phyloP scores from a whole-genome alignment of 2,329 filamentous ascomycete species.

The Capronia epimyces region DNA sequence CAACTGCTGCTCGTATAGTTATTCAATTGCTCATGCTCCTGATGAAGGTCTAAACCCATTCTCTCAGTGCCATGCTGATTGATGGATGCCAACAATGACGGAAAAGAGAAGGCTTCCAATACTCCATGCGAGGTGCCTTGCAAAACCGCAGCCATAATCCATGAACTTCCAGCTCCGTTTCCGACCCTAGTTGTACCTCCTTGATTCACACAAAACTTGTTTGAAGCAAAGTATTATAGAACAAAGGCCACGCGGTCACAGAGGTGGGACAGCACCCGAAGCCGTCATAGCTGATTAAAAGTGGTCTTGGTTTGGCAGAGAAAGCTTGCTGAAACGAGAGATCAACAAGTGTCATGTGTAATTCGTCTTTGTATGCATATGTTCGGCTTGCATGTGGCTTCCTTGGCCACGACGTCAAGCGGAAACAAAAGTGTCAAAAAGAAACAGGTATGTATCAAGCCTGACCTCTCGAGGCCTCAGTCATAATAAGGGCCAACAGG shows the following conservation, averaged over 20 bases:
- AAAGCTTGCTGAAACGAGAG: slow-evolving; percentile 25
- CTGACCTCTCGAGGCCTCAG: slow-evolving; percentile 4
- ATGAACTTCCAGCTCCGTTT: not conserved
- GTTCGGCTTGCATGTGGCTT: not conserved
- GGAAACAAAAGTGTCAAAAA: not conserved
- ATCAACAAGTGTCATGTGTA: slow-evolving; percentile 19
- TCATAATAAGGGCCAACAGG: slow-evolving; percentile 3
- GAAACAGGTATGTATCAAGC: slow-evolving; percentile 7
- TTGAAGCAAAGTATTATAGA: not conserved
- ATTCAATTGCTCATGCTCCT: not conserved
- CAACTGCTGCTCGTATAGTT: not conserved
- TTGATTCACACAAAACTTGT: not conserved
- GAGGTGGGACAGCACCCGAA: slow-evolving; percentile 3
- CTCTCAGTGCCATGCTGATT: not conserved
- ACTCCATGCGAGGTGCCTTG: not conserved
- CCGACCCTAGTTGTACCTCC: not conserved
- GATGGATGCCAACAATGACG: not conserved
- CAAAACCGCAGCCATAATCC: not conserved
- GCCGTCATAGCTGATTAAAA: slow-evolving; percentile 1
- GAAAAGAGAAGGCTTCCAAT: not conserved
- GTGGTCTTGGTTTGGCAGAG: slow-evolving; percentile 3
- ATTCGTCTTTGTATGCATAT: not conserved
- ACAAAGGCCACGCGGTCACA: not conserved
- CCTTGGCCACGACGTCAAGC: not conserved
- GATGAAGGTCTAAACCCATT: not conserved